Evolutionary conservation across 2,329 filamentous ascomycete genomes (phyloP), one percentile per base, ranked within the genome.

Genomic region (Dryadomyces quercus-mongolicae): DNA sequence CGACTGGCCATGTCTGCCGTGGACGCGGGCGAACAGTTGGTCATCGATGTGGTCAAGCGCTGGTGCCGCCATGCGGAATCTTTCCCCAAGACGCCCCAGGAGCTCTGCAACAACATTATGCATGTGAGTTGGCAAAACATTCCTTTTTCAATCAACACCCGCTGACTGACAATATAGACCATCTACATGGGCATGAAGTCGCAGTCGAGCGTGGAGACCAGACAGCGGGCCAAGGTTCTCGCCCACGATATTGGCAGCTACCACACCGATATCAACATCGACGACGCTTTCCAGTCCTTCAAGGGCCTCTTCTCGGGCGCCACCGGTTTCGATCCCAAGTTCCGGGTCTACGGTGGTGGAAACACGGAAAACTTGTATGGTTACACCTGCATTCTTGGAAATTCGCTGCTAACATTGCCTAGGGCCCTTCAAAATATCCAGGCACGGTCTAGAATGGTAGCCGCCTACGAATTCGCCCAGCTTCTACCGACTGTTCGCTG

Each of bases 241-340:
- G 66, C 76, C 5, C 62, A 71, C 4, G 74, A 71, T 5, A 88
- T 92, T 52, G 87, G 86, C 3, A 74, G 78, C 16, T 83, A 89
- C 62, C 88, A 93, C 63, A 74, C 80, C 4, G 78, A 91, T 62
- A 71, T 89, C 47, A 80, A 89, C 62, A 89, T 92, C 55, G 88
- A 92, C 63, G 74, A 75, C 1, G 75, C 84, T 9, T 81, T 82
- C 57, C 71, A 77, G 20, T 77, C 84, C 0, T 70, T 82, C 52
- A 80, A 77, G 60, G 74, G 74, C 46, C 68, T 89, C 1, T 72
- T 89, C 54, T 73, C 74, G 0, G 65, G 73, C 2, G 75, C 80
- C 0, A 79, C 81, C 1, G 71, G 71, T 44, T 88, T 86, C 60
- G 72, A 77, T 40, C 68, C 70, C 3, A 66, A 64, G 60, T 72